Base-by-base conservation (phyloP, 805 yeast species). In the Candida bentonensis region DNA sequence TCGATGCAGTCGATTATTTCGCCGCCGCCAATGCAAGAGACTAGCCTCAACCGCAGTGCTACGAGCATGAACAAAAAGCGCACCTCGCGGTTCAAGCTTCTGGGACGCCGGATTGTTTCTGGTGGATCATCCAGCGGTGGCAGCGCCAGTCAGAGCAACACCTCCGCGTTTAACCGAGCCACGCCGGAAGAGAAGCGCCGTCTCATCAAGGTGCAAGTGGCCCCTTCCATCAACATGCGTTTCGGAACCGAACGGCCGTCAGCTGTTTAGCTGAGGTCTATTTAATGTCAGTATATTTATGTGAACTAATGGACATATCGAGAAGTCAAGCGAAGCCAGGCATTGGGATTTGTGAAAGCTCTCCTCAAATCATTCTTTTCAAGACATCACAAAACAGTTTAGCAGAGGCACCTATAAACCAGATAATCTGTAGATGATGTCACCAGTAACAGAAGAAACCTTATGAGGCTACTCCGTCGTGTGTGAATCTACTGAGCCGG, bases 151-250 rank as follows among this genome's bases (percentile, higher is more conserved):
- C 36, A 30, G n/a, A 9, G 17, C 36, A 5, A 4, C 17, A 30
- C 11, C 17, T 9, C 36, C n/a, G 36, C 20, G 36, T 30, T 30
- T 17, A 17, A 17, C 17, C 7, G 20, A 15, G 36, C 36, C 20
- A 30, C 17, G 7, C 36, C 36, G 5, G 36, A 30, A 30, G 36
- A 30, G 20, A 30, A 30, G 17, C 36, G 36, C 36, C 36, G 36
- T 5, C 36, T 30, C 13, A 30, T 30, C 36, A 30, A 30, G 5
- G 36, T 30, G 5, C 36, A 30, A 15, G n/a, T 30, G 11, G 36
- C 36, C 17, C 36, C 36, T 30, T 13, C 36, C 17, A 30, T 30
- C n/a, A 30, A 30, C n/a, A 30, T 30, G 36, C 7, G 36, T 4
- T 30, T 30, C n/a, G 36, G 36, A 9, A 30, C 36, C 5, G 36